Percentiles rank a stretch among this genome's conserved stretches.
phyloP scores from a whole-genome alignment of 164 flowering plant species.

The Amborella trichopoda region DNA sequence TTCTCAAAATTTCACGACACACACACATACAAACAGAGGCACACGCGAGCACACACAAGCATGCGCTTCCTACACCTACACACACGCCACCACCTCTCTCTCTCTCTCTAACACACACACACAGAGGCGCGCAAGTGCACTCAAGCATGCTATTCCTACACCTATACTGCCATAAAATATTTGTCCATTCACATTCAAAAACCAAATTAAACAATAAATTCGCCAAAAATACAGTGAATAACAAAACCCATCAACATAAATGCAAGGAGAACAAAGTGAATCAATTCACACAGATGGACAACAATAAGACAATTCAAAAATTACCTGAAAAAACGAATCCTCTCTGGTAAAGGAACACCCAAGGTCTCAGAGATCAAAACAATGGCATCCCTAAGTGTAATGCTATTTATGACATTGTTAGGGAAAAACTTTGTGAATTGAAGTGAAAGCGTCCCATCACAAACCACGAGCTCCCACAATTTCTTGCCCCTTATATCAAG shows the following conservation, averaged over 20 bases:
- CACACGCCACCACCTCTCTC: too few relatives aligned
- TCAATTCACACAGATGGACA: background rate
- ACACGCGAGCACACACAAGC: too few relatives aligned
- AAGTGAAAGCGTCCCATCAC: slow-evolving; percentile 74
- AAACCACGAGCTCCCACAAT: slow-evolving; percentile 94
- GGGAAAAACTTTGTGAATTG: slow-evolving; percentile 90
- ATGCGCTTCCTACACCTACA: too few relatives aligned
- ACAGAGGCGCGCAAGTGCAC: too few relatives aligned
- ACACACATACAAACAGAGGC: too few relatives aligned
- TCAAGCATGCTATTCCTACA: too few relatives aligned
- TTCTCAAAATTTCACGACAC: too few relatives aligned
- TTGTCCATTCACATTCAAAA: too few relatives aligned
- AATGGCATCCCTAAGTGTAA: slow-evolving; percentile 79
- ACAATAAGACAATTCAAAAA: background rate
- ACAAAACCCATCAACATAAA: background rate
- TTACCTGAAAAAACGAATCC: slow-evolving; percentile 79
- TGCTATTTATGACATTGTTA: slow-evolving; percentile 88
- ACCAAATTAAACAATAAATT: slow-evolving; percentile 2
- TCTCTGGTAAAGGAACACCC: slow-evolving; percentile 75
- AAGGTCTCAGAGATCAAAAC: slow-evolving; percentile 43
- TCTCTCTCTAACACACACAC: too few relatives aligned
- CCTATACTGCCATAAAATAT: too few relatives aligned
- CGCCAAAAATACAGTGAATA: background rate
- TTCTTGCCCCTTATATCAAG: slow-evolving; percentile 91
- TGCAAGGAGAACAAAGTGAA: background rate